Percentiles rank a stretch among this genome's conserved stretches.
These are phyloP conservation scores for Pythium aquatile DNA, from an alignment of 352 stramenopile genomes.

Conservation along the genomic window DNA sequence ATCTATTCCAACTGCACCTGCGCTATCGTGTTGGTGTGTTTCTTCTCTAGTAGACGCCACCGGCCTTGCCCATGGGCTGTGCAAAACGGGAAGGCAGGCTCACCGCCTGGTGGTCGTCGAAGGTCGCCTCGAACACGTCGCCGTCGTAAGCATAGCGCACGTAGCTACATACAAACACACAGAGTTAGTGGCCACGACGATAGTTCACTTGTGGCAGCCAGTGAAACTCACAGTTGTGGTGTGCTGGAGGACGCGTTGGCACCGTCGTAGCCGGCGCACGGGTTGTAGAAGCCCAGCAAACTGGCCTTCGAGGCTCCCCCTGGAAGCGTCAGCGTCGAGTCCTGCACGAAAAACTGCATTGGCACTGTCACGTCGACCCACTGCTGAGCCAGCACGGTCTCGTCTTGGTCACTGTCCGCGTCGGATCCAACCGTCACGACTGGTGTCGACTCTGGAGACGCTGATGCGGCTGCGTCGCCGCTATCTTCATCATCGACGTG, in stretches of 20 bases:
- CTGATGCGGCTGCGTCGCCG: background rate
- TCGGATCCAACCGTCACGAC: background rate
- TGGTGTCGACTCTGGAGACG: conserved; percentile 18
- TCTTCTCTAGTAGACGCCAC: conserved; percentile 54
- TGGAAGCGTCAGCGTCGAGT: conserved; percentile 52
- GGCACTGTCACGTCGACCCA: conserved; percentile 81
- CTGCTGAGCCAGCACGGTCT: conserved; percentile 33
- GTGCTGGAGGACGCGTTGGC: conserved; percentile 31
- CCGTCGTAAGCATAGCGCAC: conserved; percentile 74
- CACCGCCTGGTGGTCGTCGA: conserved; percentile 70
- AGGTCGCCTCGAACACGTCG: conserved; percentile 79
- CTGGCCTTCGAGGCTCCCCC: conserved; percentile 56
- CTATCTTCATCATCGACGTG: conserved; percentile 4
- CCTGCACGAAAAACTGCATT: conserved; percentile 81
- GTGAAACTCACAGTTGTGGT: conserved; percentile 55
- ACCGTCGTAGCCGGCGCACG: conserved; percentile 52
- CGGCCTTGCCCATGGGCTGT: conserved; percentile 62
- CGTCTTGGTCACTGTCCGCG: conserved; percentile 26
- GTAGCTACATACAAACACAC: conserved; percentile 39
- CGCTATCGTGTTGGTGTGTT: background rate
- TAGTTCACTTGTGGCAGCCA: background rate
- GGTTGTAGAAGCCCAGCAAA: conserved; percentile 82
- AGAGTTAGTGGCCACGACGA: background rate
- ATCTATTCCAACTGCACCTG: conserved; percentile 3
- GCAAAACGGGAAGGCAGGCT: conserved; percentile 71